A percentile compares a stretch with the other conserved stretches of the same genome.
phyloP scores from a whole-genome alignment of 768 basidiomycete species.

The Hysterangium stoloniferum region DNA sequence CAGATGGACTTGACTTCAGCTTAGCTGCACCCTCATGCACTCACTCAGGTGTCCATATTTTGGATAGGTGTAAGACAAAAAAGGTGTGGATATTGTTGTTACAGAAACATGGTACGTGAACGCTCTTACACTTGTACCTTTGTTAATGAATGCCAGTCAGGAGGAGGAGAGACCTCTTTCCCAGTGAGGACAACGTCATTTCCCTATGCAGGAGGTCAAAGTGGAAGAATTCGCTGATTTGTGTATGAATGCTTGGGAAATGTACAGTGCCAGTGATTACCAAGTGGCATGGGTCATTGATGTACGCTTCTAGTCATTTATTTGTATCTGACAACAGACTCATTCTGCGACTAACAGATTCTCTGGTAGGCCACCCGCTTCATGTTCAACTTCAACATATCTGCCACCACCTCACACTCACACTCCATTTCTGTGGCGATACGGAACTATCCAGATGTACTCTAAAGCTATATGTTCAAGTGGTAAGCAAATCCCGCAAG shows the following conservation, averaged over 20 bases:
- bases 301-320: slow-evolving; percentile 36
- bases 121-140: no score
- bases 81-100: no score
- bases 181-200: slow-evolving; percentile 70
- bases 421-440: slow-evolving; percentile 58
- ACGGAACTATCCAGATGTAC: slow-evolving; percentile 61
- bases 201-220: slow-evolving; percentile 65
- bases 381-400: slow-evolving; percentile 87
- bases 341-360: slow-evolving; percentile 37
- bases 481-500: slow-evolving; percentile 77
- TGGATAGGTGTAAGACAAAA: no score
- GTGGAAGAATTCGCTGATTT: slow-evolving; percentile 82
- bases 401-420: slow-evolving; percentile 74
- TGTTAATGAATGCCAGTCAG: no score
- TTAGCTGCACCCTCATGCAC: no score
- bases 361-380: slow-evolving; percentile 92
- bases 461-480: slow-evolving; percentile 72
- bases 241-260: slow-evolving; percentile 77
- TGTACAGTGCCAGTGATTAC: slow-evolving; percentile 52
- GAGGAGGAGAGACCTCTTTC: no score
- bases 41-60: no score
- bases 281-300: slow-evolving; percentile 76
- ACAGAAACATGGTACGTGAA: no score
- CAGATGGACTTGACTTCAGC: no score
- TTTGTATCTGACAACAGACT: neutral